Evolutionary conservation across 352 stramenopile genomes (phyloP).

Genomic region (Phytophthora chlamydospora): DNA sequence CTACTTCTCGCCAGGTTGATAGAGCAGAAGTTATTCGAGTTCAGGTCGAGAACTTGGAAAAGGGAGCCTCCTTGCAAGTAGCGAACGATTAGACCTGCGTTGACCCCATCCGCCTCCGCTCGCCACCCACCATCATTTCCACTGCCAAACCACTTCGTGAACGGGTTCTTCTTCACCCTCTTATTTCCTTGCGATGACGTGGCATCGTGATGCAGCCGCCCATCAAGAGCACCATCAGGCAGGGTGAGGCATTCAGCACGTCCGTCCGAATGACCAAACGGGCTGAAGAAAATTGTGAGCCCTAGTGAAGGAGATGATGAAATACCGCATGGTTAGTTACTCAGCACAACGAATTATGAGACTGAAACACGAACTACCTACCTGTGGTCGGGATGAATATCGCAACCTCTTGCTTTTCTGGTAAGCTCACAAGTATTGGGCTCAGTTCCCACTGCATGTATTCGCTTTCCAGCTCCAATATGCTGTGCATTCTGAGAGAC

Average conservation of each 20-base stretch:
- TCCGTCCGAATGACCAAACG: constrained; percentile 43
- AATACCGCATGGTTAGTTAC: neutral
- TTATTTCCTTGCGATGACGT: constrained; percentile 18
- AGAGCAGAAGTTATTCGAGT: constrained; percentile 44
- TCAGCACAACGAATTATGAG: too few relatives aligned
- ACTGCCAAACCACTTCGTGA: constrained; percentile 55
- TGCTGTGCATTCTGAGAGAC: constrained; percentile 45
- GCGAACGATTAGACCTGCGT: constrained; percentile 46
- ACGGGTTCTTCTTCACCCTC: constrained; percentile 41
- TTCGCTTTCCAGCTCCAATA: constrained; percentile 69
- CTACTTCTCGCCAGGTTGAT: constrained; percentile 45
- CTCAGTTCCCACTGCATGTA: constrained; percentile 70
- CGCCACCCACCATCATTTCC: constrained; percentile 26
- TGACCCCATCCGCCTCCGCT: constrained; percentile 27
- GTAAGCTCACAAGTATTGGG: constrained; percentile 57
- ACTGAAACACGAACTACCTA: constrained; percentile 2
- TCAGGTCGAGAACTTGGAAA: constrained; percentile 64
- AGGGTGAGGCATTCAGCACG: constrained; percentile 58
- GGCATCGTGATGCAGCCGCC: constrained; percentile 39
- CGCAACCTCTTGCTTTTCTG: constrained; percentile 46
- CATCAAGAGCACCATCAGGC: constrained; percentile 58
- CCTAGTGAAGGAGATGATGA: constrained; percentile 27
- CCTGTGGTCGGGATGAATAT: constrained; percentile 70
- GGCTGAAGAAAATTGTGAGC: constrained; percentile 54
- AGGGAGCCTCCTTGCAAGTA: constrained; percentile 58